Conservation (phyloP, 2,329 filamentous ascomycete genomes). For the Colletotrichum paranaense region DNA sequence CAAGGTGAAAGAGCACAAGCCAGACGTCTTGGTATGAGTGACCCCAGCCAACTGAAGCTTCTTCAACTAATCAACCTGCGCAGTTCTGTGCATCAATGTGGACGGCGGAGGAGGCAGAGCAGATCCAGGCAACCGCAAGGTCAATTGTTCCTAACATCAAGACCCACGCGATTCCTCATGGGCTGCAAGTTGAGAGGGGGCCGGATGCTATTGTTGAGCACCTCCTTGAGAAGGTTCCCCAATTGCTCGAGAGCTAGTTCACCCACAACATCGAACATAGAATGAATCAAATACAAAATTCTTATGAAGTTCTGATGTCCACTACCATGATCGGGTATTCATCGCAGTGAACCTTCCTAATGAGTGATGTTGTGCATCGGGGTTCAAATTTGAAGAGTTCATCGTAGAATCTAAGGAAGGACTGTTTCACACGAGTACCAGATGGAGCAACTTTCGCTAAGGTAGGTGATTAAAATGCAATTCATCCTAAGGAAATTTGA, state of each 20-base stretch:
- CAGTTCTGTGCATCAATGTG: constrained; percentile 72
- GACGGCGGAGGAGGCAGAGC: constrained; percentile 57
- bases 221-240: constrained; percentile 54
- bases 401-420: no score
- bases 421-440: no score
- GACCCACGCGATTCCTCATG: constrained; percentile 64
- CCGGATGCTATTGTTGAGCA: constrained; percentile 67
- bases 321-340: no score
- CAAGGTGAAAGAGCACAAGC: constrained; percentile 55
- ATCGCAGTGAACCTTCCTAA: no score
- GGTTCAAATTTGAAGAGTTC: no score
- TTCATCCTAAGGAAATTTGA: no score
- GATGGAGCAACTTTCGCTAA: no score
- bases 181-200: constrained; percentile 63
- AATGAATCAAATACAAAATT: no score
- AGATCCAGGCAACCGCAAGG: constrained; percentile 57
- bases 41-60: background rate
- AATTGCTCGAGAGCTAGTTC: constrained; percentile 36
- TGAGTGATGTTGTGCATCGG: no score
- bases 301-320: no score
- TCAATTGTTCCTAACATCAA: constrained; percentile 57
- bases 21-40: constrained; percentile 43
- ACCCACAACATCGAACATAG: background rate
- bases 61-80: background rate
- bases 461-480: no score